Evolutionary conservation across 441 rosid genomes (phyloP), one percentile per base, ranked within the genome.

Genomic region (Populus trichocarpa): DNA sequence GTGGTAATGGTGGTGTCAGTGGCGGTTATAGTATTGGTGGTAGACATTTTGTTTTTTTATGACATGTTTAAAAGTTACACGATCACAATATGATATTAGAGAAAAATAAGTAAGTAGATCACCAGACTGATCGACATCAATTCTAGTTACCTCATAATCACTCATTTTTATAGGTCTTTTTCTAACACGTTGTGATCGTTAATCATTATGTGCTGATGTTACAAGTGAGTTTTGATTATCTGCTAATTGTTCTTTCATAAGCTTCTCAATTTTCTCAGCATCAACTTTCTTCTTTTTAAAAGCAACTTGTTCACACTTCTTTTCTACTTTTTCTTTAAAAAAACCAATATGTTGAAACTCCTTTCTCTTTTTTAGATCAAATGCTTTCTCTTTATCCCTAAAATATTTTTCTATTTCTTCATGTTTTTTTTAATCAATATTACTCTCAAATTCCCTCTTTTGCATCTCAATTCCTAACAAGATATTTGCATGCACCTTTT

Each of bases 401-500:
- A 83, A 64, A 79, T 69, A 61, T 70, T 71, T 66, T 75, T 28
- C 33, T 8, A 74, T 38, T 63, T 96, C 99, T 79, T 96, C 97
- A 65, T 89, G 89, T 84, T 85, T 93, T 75, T 76, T 89, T n/a
- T n/a, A n/a, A 78, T 88, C 90, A 42, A 92, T 81, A 83, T 91
- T 89, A 73, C 3, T 2, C 30, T 28, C 30, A 28, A 28, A 4
- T 28, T 28, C 30, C 30, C 3, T 28, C 30, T 28, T 92, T 77
- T 87, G 95, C 86, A 89, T 85, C 88, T 92, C 99, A 85, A 92
- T 90, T 12, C 91, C 97, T 79, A 89, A 82, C 73, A 90, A 80
- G 81, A 90, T 88, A 70, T 91, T 92, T 32, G 89, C 87, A 50
- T 95, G 97, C 81, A 94, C 97, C n/a, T 89, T 88, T 63, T 96